Evolutionary conservation across 2,329 filamentous ascomycete species (phyloP).

Genomic region (Epichloe brachyelytri): DNA sequence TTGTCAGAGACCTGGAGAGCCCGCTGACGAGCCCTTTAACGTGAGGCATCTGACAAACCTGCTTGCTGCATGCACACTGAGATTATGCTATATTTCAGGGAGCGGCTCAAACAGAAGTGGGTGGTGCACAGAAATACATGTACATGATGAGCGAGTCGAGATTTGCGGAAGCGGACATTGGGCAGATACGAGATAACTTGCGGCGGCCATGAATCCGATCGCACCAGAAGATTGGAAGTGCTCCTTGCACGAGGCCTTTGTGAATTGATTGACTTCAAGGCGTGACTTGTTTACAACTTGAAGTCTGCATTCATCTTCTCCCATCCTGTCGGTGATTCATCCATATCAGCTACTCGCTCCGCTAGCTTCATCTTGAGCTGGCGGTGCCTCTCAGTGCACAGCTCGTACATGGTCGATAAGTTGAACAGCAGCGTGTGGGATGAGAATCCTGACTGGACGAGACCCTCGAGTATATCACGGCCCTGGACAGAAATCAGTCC

Average conservation of each 20-base stretch:
- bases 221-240: no score
- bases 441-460: conserved; percentile 48
- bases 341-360: conserved; percentile 51
- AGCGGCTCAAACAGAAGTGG: neutral
- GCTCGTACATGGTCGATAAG: conserved; percentile 78
- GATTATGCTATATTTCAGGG: conserved; percentile 1
- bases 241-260: neutral
- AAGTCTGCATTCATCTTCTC: conserved; percentile 64
- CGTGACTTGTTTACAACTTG: conserved; percentile 42
- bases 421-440: conserved; percentile 84
- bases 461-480: conserved; percentile 48
- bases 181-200: neutral
- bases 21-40: no score
- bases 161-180: neutral
- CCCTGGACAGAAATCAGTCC: conserved; percentile 34
- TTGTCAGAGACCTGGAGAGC: no score
- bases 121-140: neutral
- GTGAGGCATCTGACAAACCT: no score
- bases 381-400: conserved; percentile 67
- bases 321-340: conserved; percentile 46
- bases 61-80: neutral
- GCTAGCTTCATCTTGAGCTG: conserved; percentile 59
- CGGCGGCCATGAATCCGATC: neutral
- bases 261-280: neutral
- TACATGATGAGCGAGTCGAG: neutral